A percentile compares a stretch with the other conserved stretches of the same genome.
phyloP scores from a whole-genome alignment of 441 rosid genomes.

The Euphorbia schlechtendalii region DNA sequence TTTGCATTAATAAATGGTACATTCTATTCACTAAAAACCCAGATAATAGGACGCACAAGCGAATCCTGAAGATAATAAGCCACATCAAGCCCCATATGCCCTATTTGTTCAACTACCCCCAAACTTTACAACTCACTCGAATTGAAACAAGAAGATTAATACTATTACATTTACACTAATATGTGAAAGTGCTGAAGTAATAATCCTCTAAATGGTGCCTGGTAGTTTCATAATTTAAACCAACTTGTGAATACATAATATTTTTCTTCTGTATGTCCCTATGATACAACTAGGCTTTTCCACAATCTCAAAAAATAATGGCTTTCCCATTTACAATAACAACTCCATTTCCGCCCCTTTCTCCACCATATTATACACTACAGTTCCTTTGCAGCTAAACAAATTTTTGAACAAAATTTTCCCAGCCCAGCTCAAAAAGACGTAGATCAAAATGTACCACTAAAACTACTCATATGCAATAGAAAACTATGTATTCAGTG shows the following conservation, averaged over 20 bases:
- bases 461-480: constrained; percentile 16
- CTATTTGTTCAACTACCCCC: constrained; percentile 75
- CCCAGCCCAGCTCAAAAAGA: constrained; percentile 19
- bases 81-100: constrained; percentile 63
- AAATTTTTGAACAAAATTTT: constrained; percentile 2
- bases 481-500: neutral
- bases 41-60: constrained; percentile 64
- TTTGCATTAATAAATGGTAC: constrained; percentile 63
- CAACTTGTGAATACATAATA: constrained; percentile 84
- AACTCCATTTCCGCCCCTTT: constrained; percentile 7
- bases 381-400: neutral
- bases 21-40: constrained; percentile 73
- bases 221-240: constrained; percentile 77
- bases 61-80: constrained; percentile 84
- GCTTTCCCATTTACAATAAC: constrained; percentile 58
- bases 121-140: constrained; percentile 99
- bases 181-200: constrained; percentile 89
- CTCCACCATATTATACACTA: constrained; percentile 2
- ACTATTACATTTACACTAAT: no score
- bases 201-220: constrained; percentile 85
- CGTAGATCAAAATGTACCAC: constrained; percentile 27
- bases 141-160: constrained; percentile 88
- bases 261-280: constrained; percentile 88
- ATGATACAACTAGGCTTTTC: constrained; percentile 81
- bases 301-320: constrained; percentile 67